phyloP scores from a whole-genome alignment of 179 eudicot genomes.

The Actinidia arguta region DNA sequence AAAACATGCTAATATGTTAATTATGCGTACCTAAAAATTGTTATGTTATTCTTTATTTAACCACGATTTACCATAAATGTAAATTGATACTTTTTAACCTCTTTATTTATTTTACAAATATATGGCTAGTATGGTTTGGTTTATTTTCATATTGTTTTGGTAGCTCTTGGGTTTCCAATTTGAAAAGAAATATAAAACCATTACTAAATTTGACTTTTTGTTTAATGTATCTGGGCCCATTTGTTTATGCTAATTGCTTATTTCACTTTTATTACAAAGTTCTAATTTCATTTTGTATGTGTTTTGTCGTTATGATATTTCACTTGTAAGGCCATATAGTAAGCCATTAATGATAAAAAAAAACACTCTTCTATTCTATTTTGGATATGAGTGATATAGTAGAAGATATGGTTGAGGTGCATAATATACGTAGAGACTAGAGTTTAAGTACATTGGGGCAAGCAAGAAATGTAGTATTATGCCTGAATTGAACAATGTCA shows the following conservation, averaged over 20 bases:
- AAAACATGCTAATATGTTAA: too few species aligned
- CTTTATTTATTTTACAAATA: background rate
- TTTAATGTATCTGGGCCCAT: background rate
- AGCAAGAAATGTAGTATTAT: background rate
- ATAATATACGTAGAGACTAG: too few species aligned
- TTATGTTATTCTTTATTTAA: background rate
- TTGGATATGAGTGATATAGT: background rate
- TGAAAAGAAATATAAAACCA: background rate
- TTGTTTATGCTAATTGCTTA: background rate
- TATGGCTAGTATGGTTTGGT: background rate
- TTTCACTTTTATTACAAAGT: background rate
- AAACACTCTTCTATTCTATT: background rate
- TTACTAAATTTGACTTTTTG: background rate
- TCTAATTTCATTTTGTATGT: background rate
- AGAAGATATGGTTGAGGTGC: conserved; percentile 3
- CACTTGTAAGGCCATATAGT: background rate
- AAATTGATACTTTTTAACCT: background rate
- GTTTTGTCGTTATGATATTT: background rate
- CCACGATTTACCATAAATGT: background rate
- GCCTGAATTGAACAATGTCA: background rate
- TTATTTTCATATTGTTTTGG: background rate
- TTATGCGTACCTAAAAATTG: too few species aligned
- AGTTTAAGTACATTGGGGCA: background rate
- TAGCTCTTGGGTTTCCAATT: background rate
- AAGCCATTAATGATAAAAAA: background rate